Evolutionary conservation across 805 yeast species (phyloP), one percentile per base, ranked within the genome.

Genomic region (Candida nanaspora): DNA sequence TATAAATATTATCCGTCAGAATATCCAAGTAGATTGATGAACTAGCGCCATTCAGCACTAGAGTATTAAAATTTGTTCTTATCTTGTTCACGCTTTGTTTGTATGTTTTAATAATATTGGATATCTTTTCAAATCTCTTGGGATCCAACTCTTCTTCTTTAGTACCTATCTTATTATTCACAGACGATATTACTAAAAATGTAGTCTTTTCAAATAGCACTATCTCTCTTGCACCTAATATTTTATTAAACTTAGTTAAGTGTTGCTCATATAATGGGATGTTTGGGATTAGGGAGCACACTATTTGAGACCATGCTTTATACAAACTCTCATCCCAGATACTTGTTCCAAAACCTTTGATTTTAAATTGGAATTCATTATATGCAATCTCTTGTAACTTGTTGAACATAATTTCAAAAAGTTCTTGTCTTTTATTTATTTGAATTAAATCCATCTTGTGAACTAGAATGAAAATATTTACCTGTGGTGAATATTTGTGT

Each of bases 401-500:
- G 39, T 76, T 79, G 84, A 87, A 83, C 83, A 91, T 87, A 18
- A 86, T 78, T 15, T 73, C 74, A 55, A 88, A 89, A 48, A 89
- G 71, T 55, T 87, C 94, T 41, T 82, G 86, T 35, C 96, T 71
- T 51, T 86, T 82, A 52, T 85, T 94, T 6, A 82, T 69, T 53
- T 88, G 93, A 18, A 93, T 95, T 45, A 93, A 69, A 64, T 93
- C 98, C 96, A 93, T 91, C 65, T 93, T 93, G 63, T 93, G 98
- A 35, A 93, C 69, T 40, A 93, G 66, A 6, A 91, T 91, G 65
- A 93, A 93, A 16, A 93, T 86, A 55, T 86, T 87, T 33, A 96
- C 96, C 41, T 80, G 78, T 2, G 98, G 97, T 29, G 95, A 82
- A 57, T 78, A 86, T 56, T 86, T 82, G 56, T 80, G 80, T 48